Evolutionary conservation across 129 eudicot species (phyloP).

Genomic region (Flaveria trinervia): DNA sequence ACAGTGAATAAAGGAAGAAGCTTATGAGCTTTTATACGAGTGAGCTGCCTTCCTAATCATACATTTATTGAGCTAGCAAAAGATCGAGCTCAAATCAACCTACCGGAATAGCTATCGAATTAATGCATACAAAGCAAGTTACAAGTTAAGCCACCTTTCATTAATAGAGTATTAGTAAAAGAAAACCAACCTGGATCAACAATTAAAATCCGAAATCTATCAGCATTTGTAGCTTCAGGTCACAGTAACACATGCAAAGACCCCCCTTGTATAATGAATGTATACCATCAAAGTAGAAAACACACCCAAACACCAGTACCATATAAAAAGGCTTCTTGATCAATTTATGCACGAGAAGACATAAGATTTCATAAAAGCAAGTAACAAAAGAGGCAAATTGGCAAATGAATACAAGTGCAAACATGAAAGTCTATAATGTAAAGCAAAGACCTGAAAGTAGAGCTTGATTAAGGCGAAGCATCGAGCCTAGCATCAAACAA

Average conservation of each 20-base stretch:
- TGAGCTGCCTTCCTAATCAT: not conserved
- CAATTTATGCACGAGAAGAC: constrained; percentile 22
- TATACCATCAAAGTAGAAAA: not conserved
- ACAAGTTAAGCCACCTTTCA: no score
- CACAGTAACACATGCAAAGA: not conserved
- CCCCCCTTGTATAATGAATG: not conserved
- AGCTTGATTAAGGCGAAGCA: constrained; percentile 48
- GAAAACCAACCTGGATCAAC: not conserved
- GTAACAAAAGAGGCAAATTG: constrained; percentile 16
- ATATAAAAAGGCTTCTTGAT: not conserved
- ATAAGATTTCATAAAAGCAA: constrained; percentile 15
- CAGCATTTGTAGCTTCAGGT: not conserved
- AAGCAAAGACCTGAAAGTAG: constrained; percentile 19
- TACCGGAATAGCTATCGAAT: no score
- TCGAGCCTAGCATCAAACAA: constrained; percentile 71
- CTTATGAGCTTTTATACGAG: not conserved
- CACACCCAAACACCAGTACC: not conserved
- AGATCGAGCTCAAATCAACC: no score
- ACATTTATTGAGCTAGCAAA: no score
- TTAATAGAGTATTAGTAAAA: not conserved
- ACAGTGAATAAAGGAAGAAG: not conserved
- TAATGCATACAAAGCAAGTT: no score
- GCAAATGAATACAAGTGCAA: constrained; percentile 33
- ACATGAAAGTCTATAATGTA: constrained; percentile 14
- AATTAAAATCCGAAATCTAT: not conserved